Conservation (phyloP, 345 rosid species). For the Leavenworthia alabamica region DNA sequence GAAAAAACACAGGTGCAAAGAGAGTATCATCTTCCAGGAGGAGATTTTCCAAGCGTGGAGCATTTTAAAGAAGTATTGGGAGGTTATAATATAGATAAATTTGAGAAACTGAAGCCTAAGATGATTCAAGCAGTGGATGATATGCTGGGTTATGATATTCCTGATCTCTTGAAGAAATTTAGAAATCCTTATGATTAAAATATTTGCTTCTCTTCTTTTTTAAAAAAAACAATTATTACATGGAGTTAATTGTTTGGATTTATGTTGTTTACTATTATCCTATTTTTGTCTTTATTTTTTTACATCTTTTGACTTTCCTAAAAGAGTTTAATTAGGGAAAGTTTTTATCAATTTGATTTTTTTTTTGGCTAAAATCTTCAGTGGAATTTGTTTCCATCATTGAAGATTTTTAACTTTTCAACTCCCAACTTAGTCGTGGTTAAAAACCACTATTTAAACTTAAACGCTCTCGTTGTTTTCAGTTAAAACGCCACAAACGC, state of each 20-base stretch:
- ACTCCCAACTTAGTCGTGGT: not conserved
- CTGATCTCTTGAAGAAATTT: conserved; percentile 76
- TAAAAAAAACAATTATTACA: not conserved
- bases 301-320: too few relatives aligned
- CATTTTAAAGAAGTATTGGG: conserved; percentile 66
- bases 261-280: too few relatives aligned
- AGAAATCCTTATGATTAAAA: conserved; percentile 67
- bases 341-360: too few relatives aligned
- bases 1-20: conserved; percentile 58
- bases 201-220: not conserved
- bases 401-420: not conserved
- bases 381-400: not conserved
- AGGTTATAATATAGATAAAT: conserved; percentile 67
- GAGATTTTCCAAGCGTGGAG: conserved; percentile 79
- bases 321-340: too few relatives aligned
- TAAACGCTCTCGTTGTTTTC: not conserved
- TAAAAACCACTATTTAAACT: not conserved
- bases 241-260: too few relatives aligned
- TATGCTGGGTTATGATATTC: conserved; percentile 86
- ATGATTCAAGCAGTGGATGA: conserved; percentile 85
- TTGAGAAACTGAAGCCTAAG: conserved; percentile 81
- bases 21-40: conserved; percentile 71
- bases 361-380: not conserved
- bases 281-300: too few relatives aligned
- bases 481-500: not conserved